Evolutionary conservation across 129 eudicot genomes (phyloP).

Genomic region (Mikania micrantha): DNA sequence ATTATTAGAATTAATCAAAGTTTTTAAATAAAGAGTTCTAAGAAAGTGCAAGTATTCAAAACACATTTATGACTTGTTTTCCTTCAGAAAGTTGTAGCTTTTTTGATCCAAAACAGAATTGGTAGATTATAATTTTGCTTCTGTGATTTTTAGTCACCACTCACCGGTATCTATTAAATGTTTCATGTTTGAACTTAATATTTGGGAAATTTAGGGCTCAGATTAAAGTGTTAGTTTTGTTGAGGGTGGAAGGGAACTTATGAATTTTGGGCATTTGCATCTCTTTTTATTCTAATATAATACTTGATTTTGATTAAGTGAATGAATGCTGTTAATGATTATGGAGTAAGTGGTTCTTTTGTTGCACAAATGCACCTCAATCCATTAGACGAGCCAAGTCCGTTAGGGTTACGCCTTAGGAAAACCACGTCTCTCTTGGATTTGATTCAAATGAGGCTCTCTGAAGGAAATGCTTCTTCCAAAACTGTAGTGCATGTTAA

Average conservation of each 20-base stretch:
- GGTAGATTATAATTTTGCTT: background rate
- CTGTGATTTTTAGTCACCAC: background rate
- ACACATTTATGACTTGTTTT: no score
- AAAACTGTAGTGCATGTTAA: constrained; percentile 29
- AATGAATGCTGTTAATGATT: background rate
- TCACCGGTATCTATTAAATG: background rate
- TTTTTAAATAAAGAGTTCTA: no score
- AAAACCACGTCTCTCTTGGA: constrained; percentile 85
- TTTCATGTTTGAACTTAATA: background rate
- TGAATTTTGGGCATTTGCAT: background rate
- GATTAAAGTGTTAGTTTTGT: background rate
- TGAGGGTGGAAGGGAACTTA: background rate
- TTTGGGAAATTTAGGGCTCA: constrained; percentile 1
- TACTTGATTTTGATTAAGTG: background rate
- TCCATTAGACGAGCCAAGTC: constrained; percentile 84
- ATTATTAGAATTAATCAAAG: no score
- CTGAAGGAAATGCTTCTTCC: constrained; percentile 42
- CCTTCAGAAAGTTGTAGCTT: no score
- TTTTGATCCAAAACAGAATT: no score
- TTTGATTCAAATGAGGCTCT: constrained; percentile 80
- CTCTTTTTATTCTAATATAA: no score
- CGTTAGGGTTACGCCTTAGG: constrained; percentile 72
- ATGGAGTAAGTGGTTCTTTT: constrained; percentile 27
- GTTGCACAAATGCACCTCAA: constrained; percentile 42
- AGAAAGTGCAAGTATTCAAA: no score